Evolutionary conservation across 345 rosid genomes (phyloP).

Genomic region (Camelina sativa): DNA sequence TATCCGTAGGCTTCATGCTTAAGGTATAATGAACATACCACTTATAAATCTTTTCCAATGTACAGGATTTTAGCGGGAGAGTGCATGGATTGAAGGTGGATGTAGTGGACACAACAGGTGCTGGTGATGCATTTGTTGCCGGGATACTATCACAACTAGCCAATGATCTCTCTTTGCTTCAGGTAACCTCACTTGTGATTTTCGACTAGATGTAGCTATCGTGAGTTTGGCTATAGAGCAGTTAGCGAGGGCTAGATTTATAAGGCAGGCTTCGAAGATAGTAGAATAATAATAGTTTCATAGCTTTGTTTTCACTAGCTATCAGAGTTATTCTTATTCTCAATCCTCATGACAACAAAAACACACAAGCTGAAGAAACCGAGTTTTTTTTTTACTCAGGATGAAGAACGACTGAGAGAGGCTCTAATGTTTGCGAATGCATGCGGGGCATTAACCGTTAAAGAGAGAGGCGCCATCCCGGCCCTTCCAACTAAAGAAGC

Average conservation of each 20-base stretch:
- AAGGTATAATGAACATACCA: background rate
- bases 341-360: background rate
- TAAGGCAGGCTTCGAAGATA: too few species aligned
- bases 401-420: conserved; percentile 69
- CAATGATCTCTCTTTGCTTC: conserved; percentile 72
- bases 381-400: conserved; percentile 51
- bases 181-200: conserved; percentile 52
- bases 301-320: too few species aligned
- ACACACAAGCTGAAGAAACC: conserved; percentile 33
- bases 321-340: too few species aligned
- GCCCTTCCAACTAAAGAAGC: conserved; percentile 85
- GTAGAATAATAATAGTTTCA: too few species aligned
- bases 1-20: background rate
- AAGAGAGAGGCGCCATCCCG: conserved; percentile 89
- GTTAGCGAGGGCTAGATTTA: background rate
- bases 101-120: conserved; percentile 92
- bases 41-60: background rate
- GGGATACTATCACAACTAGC: conserved; percentile 73
- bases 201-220: background rate
- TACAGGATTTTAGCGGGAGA: conserved; percentile 82
- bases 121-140: conserved; percentile 98
- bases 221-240: too few species aligned
- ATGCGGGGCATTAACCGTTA: conserved; percentile 93
- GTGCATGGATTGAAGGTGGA: conserved; percentile 79
- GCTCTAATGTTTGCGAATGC: conserved; percentile 87